phyloP scores from a whole-genome alignment of 2,329 filamentous ascomycete genomes.

The Colletotrichum shisoi region DNA sequence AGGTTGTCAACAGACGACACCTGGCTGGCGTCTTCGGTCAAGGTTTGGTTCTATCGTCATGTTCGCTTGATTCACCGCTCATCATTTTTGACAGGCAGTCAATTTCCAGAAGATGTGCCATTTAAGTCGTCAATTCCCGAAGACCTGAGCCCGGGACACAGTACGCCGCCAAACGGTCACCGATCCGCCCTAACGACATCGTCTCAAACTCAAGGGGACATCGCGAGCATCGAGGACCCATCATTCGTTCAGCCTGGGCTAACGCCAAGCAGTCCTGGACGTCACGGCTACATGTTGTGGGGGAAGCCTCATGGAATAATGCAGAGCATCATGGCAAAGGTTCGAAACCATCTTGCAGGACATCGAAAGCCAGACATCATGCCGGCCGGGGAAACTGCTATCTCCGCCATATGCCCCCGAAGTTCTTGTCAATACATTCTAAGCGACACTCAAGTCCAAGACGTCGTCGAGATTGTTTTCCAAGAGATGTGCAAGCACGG shows the following conservation, averaged over 20 bases:
- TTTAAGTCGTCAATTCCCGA: too few relatives aligned
- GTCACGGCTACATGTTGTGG: background rate
- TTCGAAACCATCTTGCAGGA: constrained; percentile 3
- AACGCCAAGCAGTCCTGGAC: background rate
- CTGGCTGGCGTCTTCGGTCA: background rate
- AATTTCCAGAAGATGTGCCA: too few relatives aligned
- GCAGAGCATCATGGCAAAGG: constrained; percentile 24
- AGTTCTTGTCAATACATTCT: constrained; percentile 24
- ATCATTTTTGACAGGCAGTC: background rate
- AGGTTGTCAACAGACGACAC: background rate
- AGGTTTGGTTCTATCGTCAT: background rate
- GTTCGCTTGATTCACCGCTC: background rate
- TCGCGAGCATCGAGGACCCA: background rate
- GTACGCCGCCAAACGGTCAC: background rate
- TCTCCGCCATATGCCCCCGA: background rate
- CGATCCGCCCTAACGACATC: background rate
- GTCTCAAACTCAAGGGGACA: too few relatives aligned
- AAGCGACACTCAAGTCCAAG: constrained; percentile 22
- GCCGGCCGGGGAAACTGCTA: background rate
- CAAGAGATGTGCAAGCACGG: constrained; percentile 22
- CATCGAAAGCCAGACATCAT: background rate
- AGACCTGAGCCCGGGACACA: too few relatives aligned
- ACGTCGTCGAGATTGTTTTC: constrained; percentile 27
- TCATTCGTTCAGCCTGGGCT: background rate
- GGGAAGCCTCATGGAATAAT: constrained; percentile 1